Evolutionary conservation across 345 rosid species (phyloP).

Genomic region (Physaria fendleri): DNA sequence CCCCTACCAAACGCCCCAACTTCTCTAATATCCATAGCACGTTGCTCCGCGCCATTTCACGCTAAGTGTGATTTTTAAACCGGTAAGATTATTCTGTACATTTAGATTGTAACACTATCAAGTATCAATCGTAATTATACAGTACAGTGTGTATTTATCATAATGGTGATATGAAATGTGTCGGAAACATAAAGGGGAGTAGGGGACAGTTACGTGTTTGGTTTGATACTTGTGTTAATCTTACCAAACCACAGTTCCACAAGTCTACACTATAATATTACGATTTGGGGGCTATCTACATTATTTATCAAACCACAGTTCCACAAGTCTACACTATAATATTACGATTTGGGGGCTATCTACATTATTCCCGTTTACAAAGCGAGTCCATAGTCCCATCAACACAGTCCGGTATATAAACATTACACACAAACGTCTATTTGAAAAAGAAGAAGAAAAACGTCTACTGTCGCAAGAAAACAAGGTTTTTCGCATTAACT

Average conservation of each 20-base stretch:
- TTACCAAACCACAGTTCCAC: not conserved
- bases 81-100: slow-evolving; percentile 14
- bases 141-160: not conserved
- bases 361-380: not conserved
- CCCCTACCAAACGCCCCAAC: slow-evolving; percentile 75
- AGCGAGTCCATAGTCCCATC: not conserved
- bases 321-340: not conserved
- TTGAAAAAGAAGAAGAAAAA: too few relatives aligned
- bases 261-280: not conserved
- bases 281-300: too few relatives aligned
- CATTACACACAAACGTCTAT: too few relatives aligned
- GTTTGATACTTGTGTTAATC: not conserved
- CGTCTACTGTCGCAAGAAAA: too few relatives aligned
- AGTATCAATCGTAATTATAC: not conserved
- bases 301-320: too few relatives aligned
- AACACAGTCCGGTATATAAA: too few relatives aligned
- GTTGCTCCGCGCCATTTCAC: slow-evolving; percentile 37
- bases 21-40: slow-evolving; percentile 56
- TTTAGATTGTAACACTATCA: slow-evolving; percentile 16
- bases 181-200: not conserved
- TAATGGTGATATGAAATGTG: slow-evolving; percentile 6
- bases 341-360: not conserved
- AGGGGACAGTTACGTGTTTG: not conserved
- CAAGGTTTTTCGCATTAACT: too few relatives aligned
- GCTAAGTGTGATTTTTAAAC: slow-evolving; percentile 11